phyloP scores from a whole-genome alignment of 2,329 filamentous ascomycete genomes.

The Neofusicoccum parvum region DNA sequence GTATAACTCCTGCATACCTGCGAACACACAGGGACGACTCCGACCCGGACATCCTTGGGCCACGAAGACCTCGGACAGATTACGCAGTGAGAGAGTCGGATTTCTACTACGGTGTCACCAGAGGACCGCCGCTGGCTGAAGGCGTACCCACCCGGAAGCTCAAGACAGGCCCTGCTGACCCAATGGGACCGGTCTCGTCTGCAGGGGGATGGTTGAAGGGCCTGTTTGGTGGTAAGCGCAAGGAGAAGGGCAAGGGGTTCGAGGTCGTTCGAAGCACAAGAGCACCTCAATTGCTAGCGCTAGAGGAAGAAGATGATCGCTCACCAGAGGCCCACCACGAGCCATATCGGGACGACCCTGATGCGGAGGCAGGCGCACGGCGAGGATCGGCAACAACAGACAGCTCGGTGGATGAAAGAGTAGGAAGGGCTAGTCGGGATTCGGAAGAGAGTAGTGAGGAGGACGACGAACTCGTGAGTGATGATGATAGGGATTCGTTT shows the following conservation, averaged over 20 bases:
- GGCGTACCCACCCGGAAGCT: constrained; percentile 80
- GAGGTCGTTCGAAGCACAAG: constrained; percentile 91
- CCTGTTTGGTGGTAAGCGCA: constrained; percentile 79
- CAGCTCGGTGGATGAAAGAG: neutral
- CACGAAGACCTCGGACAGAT: constrained; percentile 66
- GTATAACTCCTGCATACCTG: constrained; percentile 53
- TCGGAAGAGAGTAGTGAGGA: neutral
- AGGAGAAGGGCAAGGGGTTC: constrained; percentile 94
- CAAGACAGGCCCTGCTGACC: constrained; percentile 92
- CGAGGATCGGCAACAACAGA: neutral
- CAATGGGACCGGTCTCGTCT: constrained; percentile 85
- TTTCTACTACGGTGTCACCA: constrained; percentile 85
- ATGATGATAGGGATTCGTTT: constrained; percentile 50
- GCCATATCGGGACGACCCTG: constrained; percentile 59
- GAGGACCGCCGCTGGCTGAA: constrained; percentile 77
- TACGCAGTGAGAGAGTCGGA: constrained; percentile 95
- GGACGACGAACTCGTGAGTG: neutral
- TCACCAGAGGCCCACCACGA: constrained; percentile 34
- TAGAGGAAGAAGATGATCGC: constrained; percentile 62
- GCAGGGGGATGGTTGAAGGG: constrained; percentile 87
- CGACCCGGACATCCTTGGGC: constrained; percentile 57
- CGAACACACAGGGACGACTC: constrained; percentile 51
- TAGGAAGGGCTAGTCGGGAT: neutral
- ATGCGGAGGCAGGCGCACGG: constrained; percentile 24
- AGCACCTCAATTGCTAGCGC: constrained; percentile 70